Evolutionary conservation across 148 eudicot species (phyloP), one percentile per base, ranked within the genome.

Genomic region (Camellia japonica): DNA sequence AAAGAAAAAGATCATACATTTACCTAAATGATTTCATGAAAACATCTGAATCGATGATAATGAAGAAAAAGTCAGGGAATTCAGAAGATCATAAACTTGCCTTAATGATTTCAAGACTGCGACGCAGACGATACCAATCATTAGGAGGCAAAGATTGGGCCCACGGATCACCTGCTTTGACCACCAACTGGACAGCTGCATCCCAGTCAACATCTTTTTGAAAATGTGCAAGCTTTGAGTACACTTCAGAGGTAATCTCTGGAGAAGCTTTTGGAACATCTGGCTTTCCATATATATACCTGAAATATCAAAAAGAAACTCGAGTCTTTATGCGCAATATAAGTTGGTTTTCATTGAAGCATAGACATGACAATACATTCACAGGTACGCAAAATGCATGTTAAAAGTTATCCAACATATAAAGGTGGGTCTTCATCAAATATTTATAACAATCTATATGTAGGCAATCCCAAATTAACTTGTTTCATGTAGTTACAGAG

Each of bases 181-280:
- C 87, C 69, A 93, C 91, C 87, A 95, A 80, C 75, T 88, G 82
- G 43, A 95, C 98, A 76, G 98, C 98, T 75, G 93, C 91, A 85
- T 92, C 90, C 99, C 99, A 95, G 71, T 95, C 90, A 76, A 78
- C 89, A 23, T 46, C 72, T 58, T 73, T 84, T 70, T 93, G 86
- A 52, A 89, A 86, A 70, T 87, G 84, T 71, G 89, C 92, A 81
- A 95, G 94, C 84, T 93, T 93, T n/a, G 89, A 81, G 74, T 82
- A 68, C 70, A 91, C 99, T 84, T 90, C 89, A 78, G 91, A 83
- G 18, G 88, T 51, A 77, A 92, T 82, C 77, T 92, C 91, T n/a
- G n/a, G 86, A 78, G 97, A 90, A 56, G 99, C 92, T 88, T 80
- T 88, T 74, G 99, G 99, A 51, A 93, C 98, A 92, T 91, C 93